Evolutionary conservation across 176 grass and related monocot genomes (phyloP), one percentile per base, ranked within the genome.

Genomic region (barley (Hordeum vulgare)): DNA sequence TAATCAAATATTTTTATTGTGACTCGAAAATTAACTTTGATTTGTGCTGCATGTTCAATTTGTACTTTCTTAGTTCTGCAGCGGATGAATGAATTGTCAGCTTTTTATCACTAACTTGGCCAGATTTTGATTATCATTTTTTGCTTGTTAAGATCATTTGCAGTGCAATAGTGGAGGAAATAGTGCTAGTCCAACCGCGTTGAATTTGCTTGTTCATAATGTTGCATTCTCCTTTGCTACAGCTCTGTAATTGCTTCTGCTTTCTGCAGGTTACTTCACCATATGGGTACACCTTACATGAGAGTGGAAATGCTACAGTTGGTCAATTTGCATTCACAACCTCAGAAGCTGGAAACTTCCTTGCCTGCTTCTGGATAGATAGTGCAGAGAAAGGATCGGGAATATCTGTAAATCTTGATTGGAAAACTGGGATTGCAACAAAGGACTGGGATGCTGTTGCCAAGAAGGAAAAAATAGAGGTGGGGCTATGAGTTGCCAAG

Each of bases 391-490:
- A 90, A 89, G 87, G 85, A 67, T 66, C 60, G 37, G 85, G 80
- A 23, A 18, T 90, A 61, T 92, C 87, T 66, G 85, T 96, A 65
- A 96, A 81, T 82, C 83, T 99, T 36, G 87, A 94, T 78, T 99
- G 96, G 96, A 99, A 94, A 76, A 90, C 91, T 63, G 96, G 96
- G 8, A 91, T 99, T 73, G 96, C 93, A 54, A 77, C 93, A 11
- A 91, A 92, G 87, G 93, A 99, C 66, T 96, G 93, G 91, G 96
- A 94, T 84, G 85, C 89, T 62, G 89, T 99, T 39, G 96, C 91
- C 85, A 93, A 86, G 65, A 98, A 99, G 68, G 91, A 99, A 80
- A 99, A 99, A 79, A 85, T 99, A 75, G 85, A 98, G 93, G 96
- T 94, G 31, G 27, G 66, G 56, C 63, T 45, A 59, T 84, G 40